Percentiles rank a stretch among this genome's conserved stretches.
These are phyloP conservation scores for Thalia dealbata DNA, from an alignment of 176 grass and related monocot species.

Conservation along the genomic window DNA sequence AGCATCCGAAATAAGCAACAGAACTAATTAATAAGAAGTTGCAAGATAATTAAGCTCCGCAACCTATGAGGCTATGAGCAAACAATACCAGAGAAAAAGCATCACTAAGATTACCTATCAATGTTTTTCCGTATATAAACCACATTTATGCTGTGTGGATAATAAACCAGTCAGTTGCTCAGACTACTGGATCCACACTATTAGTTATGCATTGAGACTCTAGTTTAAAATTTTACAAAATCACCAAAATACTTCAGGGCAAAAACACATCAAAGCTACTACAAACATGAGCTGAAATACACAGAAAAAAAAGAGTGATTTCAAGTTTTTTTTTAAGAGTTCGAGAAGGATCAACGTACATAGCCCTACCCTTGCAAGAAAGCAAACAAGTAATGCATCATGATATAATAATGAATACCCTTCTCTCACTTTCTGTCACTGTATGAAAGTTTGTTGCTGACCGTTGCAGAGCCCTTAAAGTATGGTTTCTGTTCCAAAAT, in stretches of 20 bases:
- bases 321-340: too few relatives aligned
- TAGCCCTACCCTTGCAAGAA: background rate
- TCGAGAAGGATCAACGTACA: background rate
- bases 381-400: background rate
- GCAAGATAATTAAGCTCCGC: background rate
- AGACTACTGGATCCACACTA: background rate
- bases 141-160: background rate
- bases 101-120: background rate
- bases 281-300: too few relatives aligned
- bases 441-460: conserved; percentile 57
- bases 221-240: background rate
- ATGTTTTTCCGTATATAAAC: background rate
- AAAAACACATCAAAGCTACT: too few relatives aligned
- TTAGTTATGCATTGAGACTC: background rate
- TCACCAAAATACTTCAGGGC: background rate
- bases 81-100: background rate
- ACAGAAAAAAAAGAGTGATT: too few relatives aligned
- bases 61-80: background rate
- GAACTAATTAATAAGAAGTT: background rate
- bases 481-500: conserved; percentile 84
- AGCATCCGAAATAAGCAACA: background rate
- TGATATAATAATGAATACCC: conserved; percentile 35
- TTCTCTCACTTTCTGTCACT: conserved; percentile 74
- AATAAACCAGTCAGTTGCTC: too few relatives aligned
- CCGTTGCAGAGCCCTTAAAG: conserved; percentile 66